These are phyloP conservation scores for Sphaerulina populicola DNA, from an alignment of 2,329 filamentous ascomycete species.

Conservation along the genomic window DNA sequence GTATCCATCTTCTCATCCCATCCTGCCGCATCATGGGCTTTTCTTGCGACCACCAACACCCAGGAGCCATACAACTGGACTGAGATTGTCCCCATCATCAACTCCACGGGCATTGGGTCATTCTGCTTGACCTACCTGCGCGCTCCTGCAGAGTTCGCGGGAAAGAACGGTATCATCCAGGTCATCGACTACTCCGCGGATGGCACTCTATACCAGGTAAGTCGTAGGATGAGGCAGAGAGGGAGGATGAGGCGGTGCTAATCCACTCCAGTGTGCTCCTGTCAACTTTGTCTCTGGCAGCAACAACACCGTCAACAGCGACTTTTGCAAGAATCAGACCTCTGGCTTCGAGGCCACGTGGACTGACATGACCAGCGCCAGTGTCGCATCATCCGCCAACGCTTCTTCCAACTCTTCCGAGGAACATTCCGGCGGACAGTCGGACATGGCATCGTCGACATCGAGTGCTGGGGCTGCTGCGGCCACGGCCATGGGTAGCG, in stretches of 20 bases:
- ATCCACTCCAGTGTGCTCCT: conserved; percentile 24
- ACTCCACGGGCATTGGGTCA: conserved; percentile 23
- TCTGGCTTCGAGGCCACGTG: conserved; percentile 23
- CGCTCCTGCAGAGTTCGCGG: conserved; percentile 24
- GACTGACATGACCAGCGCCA: conserved; percentile 9
- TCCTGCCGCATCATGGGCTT: conserved; percentile 24
- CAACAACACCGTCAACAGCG: conserved; percentile 24
- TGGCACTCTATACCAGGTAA: conserved; percentile 30
- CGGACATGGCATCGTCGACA: conserved; percentile 3
- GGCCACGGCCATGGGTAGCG: conserved; percentile 17
- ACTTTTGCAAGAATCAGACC: conserved; percentile 24
- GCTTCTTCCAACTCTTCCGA: not conserved
- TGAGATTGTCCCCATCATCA: conserved; percentile 23
- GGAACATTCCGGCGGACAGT: not conserved
- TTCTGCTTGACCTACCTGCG: conserved; percentile 27
- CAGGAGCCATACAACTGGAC: conserved; percentile 28
- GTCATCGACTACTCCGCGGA: conserved; percentile 26
- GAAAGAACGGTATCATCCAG: conserved; percentile 27
- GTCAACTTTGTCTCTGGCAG: conserved; percentile 28
- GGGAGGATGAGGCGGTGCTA: not conserved
- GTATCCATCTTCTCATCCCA: conserved; percentile 26
- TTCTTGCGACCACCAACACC: conserved; percentile 26
- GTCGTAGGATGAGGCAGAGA: not conserved
- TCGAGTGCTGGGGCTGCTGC: conserved; percentile 17
- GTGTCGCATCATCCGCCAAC: not conserved